These are phyloP conservation scores for Lactifluus subvellereus DNA, from an alignment of 768 basidiomycete species.

Conservation along the genomic window DNA sequence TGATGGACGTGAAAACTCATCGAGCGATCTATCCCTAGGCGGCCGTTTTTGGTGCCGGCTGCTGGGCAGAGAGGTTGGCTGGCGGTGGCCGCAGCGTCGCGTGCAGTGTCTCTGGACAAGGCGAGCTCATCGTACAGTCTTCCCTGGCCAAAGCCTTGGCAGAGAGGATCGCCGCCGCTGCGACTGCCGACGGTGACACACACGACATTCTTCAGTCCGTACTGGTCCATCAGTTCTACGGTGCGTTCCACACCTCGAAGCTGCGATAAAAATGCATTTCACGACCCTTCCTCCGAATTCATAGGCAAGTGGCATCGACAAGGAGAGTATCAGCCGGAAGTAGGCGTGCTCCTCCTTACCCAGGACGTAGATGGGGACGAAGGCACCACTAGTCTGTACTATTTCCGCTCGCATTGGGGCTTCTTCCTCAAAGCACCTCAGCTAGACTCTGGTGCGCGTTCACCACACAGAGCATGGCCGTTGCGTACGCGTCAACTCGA, in stretches of 20 bases:
- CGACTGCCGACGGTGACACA: constrained; percentile 42
- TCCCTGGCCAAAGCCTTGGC: constrained; percentile 52
- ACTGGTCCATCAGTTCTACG: constrained; percentile 45
- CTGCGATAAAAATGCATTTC: neutral
- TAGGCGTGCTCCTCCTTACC: constrained; percentile 59
- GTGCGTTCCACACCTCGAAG: constrained; percentile 33
- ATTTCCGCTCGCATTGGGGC: neutral
- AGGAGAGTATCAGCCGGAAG: constrained; percentile 45
- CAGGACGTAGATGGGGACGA: constrained; percentile 35
- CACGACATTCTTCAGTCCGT: constrained; percentile 47
- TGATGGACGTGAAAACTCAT: neutral
- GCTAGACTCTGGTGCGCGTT: constrained; percentile 80
- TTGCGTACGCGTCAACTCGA: constrained; percentile 58
- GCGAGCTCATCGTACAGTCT: constrained; percentile 61
- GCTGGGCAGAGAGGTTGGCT: constrained; percentile 51
- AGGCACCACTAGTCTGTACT: constrained; percentile 8
- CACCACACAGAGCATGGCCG: constrained; percentile 77
- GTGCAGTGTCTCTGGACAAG: constrained; percentile 67
- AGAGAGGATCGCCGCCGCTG: constrained; percentile 37
- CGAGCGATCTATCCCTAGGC: constrained; percentile 39
- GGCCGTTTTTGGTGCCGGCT: constrained; percentile 66
- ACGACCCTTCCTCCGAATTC: neutral
- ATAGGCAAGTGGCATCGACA: constrained; percentile 35
- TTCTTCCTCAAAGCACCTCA: constrained; percentile 25
- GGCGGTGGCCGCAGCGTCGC: constrained; percentile 40